Percentiles rank a stretch among this genome's conserved stretches.
phyloP scores from a whole-genome alignment of 805 yeast species.

The Kodamaea hsintzibuensis region DNA sequence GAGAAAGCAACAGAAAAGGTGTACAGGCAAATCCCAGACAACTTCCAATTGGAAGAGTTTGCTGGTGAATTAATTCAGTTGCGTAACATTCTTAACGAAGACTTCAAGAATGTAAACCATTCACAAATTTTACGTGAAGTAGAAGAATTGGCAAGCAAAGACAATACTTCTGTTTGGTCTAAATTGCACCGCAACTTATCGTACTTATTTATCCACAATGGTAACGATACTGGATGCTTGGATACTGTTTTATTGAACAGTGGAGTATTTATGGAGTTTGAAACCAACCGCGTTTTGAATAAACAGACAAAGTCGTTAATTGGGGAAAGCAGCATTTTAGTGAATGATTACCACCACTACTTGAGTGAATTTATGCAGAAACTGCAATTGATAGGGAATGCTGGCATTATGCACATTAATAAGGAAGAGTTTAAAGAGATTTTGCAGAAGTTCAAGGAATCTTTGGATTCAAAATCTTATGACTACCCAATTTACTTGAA shows the following conservation, averaged over 20 bases:
- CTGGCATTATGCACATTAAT: slow-evolving; percentile 15
- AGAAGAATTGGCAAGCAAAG: slow-evolving; percentile 16
- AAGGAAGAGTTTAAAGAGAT: slow-evolving; percentile 14
- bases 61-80: slow-evolving; percentile 29
- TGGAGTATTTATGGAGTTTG: slow-evolving; percentile 27
- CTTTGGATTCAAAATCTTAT: slow-evolving; percentile 8
- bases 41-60: slow-evolving; percentile 34
- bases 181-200: slow-evolving; percentile 33
- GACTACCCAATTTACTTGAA: slow-evolving; percentile 14
- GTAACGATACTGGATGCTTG: slow-evolving; percentile 31
- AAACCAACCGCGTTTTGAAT: slow-evolving; percentile 10
- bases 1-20: slow-evolving; percentile 10
- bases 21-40: slow-evolving; percentile 25
- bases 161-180: slow-evolving; percentile 21
- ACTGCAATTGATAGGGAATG: slow-evolving; percentile 6
- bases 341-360: slow-evolving; percentile 12
- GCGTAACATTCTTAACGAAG: slow-evolving; percentile 17
- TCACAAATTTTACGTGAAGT: slow-evolving; percentile 18
- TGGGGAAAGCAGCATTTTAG: slow-evolving; percentile 16
- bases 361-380: slow-evolving; percentile 8
- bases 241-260: slow-evolving; percentile 34
- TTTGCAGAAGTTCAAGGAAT: slow-evolving; percentile 7
- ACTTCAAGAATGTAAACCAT: slow-evolving; percentile 18
- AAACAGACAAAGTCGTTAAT: slow-evolving; percentile 5
- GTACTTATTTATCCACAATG: slow-evolving; percentile 34